Conservation (phyloP, 169 alveolate genomes). For the Babesia bigemina region DNA sequence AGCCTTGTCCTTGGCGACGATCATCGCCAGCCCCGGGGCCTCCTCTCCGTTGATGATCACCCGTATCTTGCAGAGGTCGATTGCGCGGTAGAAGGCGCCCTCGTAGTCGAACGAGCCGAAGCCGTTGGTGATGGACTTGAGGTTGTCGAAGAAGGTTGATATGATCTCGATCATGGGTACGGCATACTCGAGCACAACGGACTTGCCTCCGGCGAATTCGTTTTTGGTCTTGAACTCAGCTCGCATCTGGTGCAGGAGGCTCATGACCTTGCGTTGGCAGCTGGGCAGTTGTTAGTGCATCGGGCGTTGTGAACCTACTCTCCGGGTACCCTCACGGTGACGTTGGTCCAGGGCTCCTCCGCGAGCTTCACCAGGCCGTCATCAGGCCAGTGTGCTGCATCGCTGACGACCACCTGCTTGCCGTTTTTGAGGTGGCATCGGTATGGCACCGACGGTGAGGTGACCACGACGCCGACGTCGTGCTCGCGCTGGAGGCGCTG, state of each 20-base stretch:
- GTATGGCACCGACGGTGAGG: slow-evolving; percentile 87
- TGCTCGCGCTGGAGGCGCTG: slow-evolving; percentile 90
- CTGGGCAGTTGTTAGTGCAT: not conserved
- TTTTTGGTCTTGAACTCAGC: slow-evolving; percentile 69
- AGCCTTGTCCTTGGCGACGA: slow-evolving; percentile 81
- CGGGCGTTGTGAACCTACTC: slow-evolving; percentile 32
- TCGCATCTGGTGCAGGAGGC: slow-evolving; percentile 51
- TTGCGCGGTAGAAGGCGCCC: slow-evolving; percentile 75
- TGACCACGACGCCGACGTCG: slow-evolving; percentile 83
- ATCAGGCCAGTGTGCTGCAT: slow-evolving; percentile 70
- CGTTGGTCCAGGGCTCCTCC: slow-evolving; percentile 71
- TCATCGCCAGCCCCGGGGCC: slow-evolving; percentile 86
- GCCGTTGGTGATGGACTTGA: slow-evolving; percentile 89
- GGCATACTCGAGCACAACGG: slow-evolving; percentile 76
- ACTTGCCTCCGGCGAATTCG: slow-evolving; percentile 62
- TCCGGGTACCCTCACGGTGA: slow-evolving; percentile 56
- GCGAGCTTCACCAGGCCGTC: slow-evolving; percentile 33
- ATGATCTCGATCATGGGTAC: slow-evolving; percentile 91
- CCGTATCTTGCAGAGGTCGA: slow-evolving; percentile 80
- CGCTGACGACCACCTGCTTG: slow-evolving; percentile 43
- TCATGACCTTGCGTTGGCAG: slow-evolving; percentile 45
- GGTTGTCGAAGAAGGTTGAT: slow-evolving; percentile 87
- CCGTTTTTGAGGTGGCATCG: slow-evolving; percentile 52
- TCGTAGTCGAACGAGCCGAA: slow-evolving; percentile 87
- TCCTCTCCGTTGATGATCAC: slow-evolving; percentile 85